Conservation (phyloP, 148 eudicot species). For the Suaeda aralocaspica region DNA sequence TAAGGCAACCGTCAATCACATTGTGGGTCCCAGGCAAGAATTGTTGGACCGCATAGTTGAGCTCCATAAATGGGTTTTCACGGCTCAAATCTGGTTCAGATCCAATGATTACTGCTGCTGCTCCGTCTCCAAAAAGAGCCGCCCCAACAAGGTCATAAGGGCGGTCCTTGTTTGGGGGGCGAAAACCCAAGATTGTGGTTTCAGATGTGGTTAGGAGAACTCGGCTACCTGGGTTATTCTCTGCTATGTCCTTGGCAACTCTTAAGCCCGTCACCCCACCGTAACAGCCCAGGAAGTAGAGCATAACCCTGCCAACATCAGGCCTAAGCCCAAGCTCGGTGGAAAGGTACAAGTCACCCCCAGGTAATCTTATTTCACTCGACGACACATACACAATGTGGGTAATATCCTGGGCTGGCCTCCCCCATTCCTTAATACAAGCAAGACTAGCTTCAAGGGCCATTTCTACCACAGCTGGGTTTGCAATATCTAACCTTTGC, state of each 20-base stretch:
- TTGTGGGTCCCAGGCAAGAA: constrained; percentile 62
- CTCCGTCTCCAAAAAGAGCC: constrained; percentile 78
- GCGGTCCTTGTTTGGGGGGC: constrained; percentile 69
- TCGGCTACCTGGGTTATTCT: constrained; percentile 67
- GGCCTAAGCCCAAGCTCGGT: constrained; percentile 48
- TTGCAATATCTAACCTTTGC: constrained; percentile 63
- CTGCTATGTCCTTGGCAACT: constrained; percentile 77
- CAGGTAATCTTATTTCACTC: constrained; percentile 65
- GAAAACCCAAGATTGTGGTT: constrained; percentile 69
- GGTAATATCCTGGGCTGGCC: constrained; percentile 53
- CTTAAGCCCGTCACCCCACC: constrained; percentile 73
- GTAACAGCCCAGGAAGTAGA: constrained; percentile 72
- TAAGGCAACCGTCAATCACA: constrained; percentile 53
- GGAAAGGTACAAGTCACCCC: constrained; percentile 70
- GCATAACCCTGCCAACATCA: constrained; percentile 74
- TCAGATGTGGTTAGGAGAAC: constrained; percentile 62
- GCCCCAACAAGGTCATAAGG: constrained; percentile 85
- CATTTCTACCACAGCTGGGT: constrained; percentile 64
- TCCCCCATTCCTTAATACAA: constrained; percentile 70
- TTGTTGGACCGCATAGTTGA: constrained; percentile 55
- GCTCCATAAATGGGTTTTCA: constrained; percentile 63
- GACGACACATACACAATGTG: constrained; percentile 75
- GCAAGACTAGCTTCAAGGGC: constrained; percentile 52
- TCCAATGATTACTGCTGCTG: constrained; percentile 60
- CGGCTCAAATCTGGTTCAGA: constrained; percentile 30